Evolutionary conservation across 176 grass and related monocot genomes (phyloP).

Genomic region (Zizania latifolia): DNA sequence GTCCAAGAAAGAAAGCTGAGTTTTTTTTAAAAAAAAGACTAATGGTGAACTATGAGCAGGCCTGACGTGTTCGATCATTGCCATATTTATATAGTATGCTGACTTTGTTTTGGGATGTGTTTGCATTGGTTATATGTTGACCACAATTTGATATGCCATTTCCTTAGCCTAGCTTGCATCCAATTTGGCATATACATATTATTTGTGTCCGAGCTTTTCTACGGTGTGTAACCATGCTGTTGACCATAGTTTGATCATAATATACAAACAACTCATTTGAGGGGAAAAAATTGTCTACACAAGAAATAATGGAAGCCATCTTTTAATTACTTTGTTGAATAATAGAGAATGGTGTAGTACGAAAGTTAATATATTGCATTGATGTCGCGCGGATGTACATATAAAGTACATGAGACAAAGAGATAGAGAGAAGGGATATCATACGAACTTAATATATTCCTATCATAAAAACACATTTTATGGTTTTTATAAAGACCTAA

Average conservation of each 20-base stretch:
- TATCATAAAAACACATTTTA: no score
- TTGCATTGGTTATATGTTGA: background rate
- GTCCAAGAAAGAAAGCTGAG: background rate
- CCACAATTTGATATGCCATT: background rate
- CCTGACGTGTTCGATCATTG: background rate
- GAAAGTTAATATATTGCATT: no score
- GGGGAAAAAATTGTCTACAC: background rate
- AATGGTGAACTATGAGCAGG: background rate
- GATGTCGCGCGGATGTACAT: no score
- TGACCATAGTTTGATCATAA: background rate
- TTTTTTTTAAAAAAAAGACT: background rate
- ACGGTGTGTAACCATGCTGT: background rate
- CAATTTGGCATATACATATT: background rate
- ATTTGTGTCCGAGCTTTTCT: background rate
- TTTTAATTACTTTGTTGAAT: background rate
- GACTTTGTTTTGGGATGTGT: background rate
- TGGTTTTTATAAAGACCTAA: no score
- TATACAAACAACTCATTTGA: no score
- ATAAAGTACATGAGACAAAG: no score
- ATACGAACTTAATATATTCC: no score
- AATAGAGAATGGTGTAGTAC: no score
- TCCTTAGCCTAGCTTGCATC: background rate
- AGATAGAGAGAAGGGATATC: no score
- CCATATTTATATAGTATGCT: background rate
- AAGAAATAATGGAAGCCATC: slow-evolving; percentile 1